A percentile compares a stretch with the other conserved stretches of the same genome.
Conservation (phyloP, 768 basidiomycete species). For the Leucosporidium creatinivorum region DNA sequence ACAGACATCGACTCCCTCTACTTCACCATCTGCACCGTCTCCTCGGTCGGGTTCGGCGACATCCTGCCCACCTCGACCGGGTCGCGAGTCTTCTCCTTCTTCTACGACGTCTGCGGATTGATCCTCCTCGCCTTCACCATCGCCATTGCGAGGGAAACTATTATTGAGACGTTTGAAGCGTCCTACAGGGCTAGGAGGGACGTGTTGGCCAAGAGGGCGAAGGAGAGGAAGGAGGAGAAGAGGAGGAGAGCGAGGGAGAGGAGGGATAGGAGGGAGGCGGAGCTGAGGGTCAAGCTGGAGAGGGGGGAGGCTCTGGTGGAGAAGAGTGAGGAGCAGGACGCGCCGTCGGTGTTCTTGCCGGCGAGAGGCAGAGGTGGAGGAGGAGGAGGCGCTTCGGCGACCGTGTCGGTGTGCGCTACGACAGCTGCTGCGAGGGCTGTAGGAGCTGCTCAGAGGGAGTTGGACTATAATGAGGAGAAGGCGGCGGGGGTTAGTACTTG, state of each 20-base stretch:
- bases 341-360: too few relatives aligned
- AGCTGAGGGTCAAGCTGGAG: background rate
- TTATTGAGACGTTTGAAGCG: conserved; percentile 54
- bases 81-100: conserved; percentile 28
- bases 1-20: conserved; percentile 10
- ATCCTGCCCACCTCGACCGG: conserved; percentile 24
- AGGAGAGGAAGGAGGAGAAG: conserved; percentile 20
- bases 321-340: conserved; percentile 14
- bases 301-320: background rate
- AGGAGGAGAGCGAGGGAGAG: conserved; percentile 4
- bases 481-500: background rate
- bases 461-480: conserved; percentile 16
- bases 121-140: conserved; percentile 29
- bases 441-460: conserved; percentile 24
- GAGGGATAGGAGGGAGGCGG: background rate
- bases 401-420: background rate
- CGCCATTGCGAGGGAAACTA: conserved; percentile 16
- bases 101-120: conserved; percentile 34
- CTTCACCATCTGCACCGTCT: conserved; percentile 61
- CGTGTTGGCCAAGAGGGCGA: conserved; percentile 22
- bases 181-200: conserved; percentile 48
- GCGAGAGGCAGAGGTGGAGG: background rate
- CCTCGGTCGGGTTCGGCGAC: conserved; percentile 22
- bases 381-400: too few relatives aligned
- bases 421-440: too few relatives aligned